phyloP scores from a whole-genome alignment of 345 rosid species.

The Brassica juncea region DNA sequence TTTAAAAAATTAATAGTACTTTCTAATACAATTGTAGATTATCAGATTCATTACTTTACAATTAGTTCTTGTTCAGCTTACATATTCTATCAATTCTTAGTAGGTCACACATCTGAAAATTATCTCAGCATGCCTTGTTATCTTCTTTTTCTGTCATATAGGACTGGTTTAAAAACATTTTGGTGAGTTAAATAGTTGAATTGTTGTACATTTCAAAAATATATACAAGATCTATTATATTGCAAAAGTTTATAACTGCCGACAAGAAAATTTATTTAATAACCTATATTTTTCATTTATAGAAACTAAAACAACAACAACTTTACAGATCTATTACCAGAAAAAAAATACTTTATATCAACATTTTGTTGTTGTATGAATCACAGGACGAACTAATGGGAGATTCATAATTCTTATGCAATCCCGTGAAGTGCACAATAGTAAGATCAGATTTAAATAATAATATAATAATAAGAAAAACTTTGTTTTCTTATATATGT shows the following conservation, averaged over 20 bases:
- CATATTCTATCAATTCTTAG: not conserved
- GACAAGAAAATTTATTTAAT: not conserved
- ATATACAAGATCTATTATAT: not conserved
- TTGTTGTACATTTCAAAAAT: not conserved
- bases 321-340: conserved; percentile 9
- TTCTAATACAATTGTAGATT: not conserved
- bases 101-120: not conserved
- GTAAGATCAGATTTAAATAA: not conserved
- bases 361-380: conserved; percentile 5
- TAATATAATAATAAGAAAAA: not conserved
- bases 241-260: not conserved
- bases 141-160: not conserved
- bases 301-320: not conserved
- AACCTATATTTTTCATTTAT: not conserved
- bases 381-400: conserved; percentile 28
- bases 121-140: not conserved
- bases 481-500: conserved; percentile 18
- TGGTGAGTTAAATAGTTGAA: not conserved
- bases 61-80: not conserved
- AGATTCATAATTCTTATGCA: conserved; percentile 36
- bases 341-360: conserved; percentile 1
- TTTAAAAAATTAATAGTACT: not conserved
- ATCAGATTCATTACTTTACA: not conserved
- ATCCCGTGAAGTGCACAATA: conserved; percentile 37
- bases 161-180: not conserved